Conservation (phyloP, 768 basidiomycete species). For the Podaxis sp. region DNA sequence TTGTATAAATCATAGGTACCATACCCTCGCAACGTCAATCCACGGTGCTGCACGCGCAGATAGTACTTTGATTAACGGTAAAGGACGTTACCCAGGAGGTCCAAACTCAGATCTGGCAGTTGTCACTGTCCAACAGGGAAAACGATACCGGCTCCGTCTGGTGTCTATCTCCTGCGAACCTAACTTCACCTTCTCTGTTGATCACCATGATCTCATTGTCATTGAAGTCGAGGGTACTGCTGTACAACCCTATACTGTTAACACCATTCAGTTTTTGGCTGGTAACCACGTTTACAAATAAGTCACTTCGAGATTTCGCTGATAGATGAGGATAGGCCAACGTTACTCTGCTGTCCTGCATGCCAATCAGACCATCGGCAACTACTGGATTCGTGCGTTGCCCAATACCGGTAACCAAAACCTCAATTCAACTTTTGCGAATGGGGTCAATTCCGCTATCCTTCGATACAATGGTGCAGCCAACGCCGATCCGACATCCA, state of each 20-base stretch:
- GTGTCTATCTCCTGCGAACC: constrained; percentile 26
- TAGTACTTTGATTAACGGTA: constrained; percentile 35
- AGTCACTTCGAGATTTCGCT: background rate
- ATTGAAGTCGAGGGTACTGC: constrained; percentile 34
- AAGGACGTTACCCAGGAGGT: constrained; percentile 33
- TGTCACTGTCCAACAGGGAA: constrained; percentile 30
- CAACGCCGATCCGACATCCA: constrained; percentile 31
- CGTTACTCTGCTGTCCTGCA: constrained; percentile 38
- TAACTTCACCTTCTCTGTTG: constrained; percentile 43
- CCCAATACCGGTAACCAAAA: constrained; percentile 21
- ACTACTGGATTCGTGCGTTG: constrained; percentile 35
- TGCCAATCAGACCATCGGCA: constrained; percentile 33
- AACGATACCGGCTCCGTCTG: constrained; percentile 29
- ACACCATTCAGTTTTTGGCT: constrained; percentile 23
- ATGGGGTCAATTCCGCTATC: constrained; percentile 45
- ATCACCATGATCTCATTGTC: constrained; percentile 38
- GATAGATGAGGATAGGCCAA: constrained; percentile 27
- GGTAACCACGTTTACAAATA: constrained; percentile 8
- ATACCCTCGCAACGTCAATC: constrained; percentile 20
- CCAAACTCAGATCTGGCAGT: constrained; percentile 29
- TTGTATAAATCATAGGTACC: constrained; percentile 19
- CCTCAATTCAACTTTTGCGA: constrained; percentile 21
- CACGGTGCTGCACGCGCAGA: constrained; percentile 23
- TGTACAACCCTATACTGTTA: constrained; percentile 25
- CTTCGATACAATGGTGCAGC: constrained; percentile 39